Base-by-base conservation (phyloP, 1,139 yeast genomes). In the Yamadazyma diospyri region DNA sequence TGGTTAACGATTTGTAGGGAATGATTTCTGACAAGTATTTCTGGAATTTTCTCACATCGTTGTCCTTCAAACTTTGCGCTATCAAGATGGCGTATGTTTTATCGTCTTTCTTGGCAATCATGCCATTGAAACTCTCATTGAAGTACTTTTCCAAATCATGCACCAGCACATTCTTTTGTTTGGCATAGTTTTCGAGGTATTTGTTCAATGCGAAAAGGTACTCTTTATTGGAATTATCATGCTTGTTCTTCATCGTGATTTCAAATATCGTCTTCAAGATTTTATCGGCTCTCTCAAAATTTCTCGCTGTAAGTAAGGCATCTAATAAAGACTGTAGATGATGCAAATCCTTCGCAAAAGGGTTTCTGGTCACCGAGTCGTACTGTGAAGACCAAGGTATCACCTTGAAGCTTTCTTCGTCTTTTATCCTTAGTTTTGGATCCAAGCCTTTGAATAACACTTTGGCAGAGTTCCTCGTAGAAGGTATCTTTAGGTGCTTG, bases 261-360 rank as follows among this genome's bases (percentile, higher is more conserved):
- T 24, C 25, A 43, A 72, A 69, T 31, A 76, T 64, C 2, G 86
- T 79, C 27, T 64, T 59, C 29, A 88, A 59, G 16, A 87, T 78
- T 20, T 78, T 64, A 44, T 76, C 78, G 0, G 96, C 95, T 46
- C 97, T 68, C 21, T 71, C 74, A 46, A 74, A 76, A 50, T 85
- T 84, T 34, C 72, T 73, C 21, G 85, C 72, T 29, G 78, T 73
- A 24, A 89, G 54, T 45, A 94, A 81, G 0, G 95, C 95, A 48
- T 87, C 95, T 25, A 87, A 64, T 22, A 88, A 59, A 1, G 92
- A 75, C 76, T 87, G 86, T 12, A 84, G 63, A 48, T 83, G 86
- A 33, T 72, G 64, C 21, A 78, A 73, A 39, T 79, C 83, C 46
- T 72, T 72, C 3, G 78, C 72, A 45, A 68, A 70, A 0, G 74